Evolutionary conservation across 208 protist genomes (phyloP), one percentile per base, ranked within the genome.

Genomic region (Trypanosoma caninum): DNA sequence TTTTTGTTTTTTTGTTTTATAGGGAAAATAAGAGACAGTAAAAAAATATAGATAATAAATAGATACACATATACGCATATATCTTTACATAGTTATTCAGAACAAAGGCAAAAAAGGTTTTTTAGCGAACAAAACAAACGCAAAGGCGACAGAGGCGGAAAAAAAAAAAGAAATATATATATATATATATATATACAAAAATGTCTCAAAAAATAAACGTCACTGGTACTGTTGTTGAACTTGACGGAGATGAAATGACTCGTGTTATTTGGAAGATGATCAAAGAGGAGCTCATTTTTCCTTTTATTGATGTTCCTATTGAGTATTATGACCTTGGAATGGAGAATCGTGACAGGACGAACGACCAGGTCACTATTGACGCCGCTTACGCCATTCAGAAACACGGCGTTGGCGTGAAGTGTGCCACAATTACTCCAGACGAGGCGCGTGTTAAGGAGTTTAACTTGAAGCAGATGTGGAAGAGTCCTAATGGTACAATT

Each of bases 181-280:
- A 62, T 30, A 8, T 18, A 64, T 38, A 28, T 41, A 58, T 42
- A 35, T 16, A 37, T 7, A 45, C 3, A 51, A 2, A 41, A 41
- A 65, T 66, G 54, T 18, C 23, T 23, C 14, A 61, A 5, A 65
- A 87, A 54, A 80, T 87, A 13, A 62, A 67, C 47, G 83, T 90
- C 22, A 65, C 55, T 9, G 84, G 81, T 53, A 65, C 76, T 34
- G 74, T 97, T 31, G 93, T 94, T 28, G 93, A 97, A 74, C 62
- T 97, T 13, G 89, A 97, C 59, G 93, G 93, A 48, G 93, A 97
- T 80, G 93, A 97, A 64, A 97, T 97, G 91, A 97, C 93, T 7
- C 62, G 90, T 51, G 77, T 97, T 10, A 95, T 97, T 42, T 97
- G 89, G 91, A 48, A 79, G 11, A 57, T 74, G 61, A 97, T 97